phyloP scores from a whole-genome alignment of 2,329 filamentous ascomycete genomes.

The Kalmusia sp. region DNA sequence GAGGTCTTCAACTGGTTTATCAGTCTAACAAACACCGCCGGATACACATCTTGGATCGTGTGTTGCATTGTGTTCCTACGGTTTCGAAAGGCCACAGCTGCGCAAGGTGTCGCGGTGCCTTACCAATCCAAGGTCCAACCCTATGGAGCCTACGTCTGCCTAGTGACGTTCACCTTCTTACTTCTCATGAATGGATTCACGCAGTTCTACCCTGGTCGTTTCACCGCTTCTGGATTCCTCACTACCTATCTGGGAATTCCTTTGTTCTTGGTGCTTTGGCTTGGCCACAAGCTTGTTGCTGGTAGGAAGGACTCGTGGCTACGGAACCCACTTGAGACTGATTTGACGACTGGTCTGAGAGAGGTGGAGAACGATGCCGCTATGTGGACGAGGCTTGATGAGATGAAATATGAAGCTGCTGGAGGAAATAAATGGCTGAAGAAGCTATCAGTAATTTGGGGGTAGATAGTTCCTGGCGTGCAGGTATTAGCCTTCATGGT shows the following conservation, averaged over 20 bases:
- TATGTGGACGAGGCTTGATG: conserved; percentile 10
- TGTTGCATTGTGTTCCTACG: conserved; percentile 65
- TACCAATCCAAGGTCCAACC: conserved; percentile 64
- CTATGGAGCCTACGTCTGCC: conserved; percentile 68
- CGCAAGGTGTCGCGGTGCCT: conserved; percentile 61
- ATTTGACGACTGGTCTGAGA: conserved; percentile 45
- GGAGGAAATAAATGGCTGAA: background rate
- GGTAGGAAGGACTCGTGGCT: conserved; percentile 60
- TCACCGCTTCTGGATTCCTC: conserved; percentile 68
- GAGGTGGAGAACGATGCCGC: conserved; percentile 9
- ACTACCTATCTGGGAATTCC: conserved; percentile 71
- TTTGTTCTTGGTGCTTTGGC: conserved; percentile 64
- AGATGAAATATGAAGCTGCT: background rate
- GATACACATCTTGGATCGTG: conserved; percentile 61
- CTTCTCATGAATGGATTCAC: conserved; percentile 78
- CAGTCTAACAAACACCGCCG: conserved; percentile 68
- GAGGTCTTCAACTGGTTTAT: conserved; percentile 72
- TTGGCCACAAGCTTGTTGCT: conserved; percentile 55
- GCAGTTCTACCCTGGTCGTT: conserved; percentile 72
- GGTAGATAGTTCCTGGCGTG: background rate
- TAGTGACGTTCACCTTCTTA: conserved; percentile 66
- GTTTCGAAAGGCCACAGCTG: conserved; percentile 64
- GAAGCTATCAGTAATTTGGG: conserved; percentile 5
- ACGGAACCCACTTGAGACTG: conserved; percentile 56
- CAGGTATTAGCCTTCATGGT: background rate